Evolutionary conservation across 208 protist species (phyloP).

Genomic region (Acanthamoeba sp.): DNA sequence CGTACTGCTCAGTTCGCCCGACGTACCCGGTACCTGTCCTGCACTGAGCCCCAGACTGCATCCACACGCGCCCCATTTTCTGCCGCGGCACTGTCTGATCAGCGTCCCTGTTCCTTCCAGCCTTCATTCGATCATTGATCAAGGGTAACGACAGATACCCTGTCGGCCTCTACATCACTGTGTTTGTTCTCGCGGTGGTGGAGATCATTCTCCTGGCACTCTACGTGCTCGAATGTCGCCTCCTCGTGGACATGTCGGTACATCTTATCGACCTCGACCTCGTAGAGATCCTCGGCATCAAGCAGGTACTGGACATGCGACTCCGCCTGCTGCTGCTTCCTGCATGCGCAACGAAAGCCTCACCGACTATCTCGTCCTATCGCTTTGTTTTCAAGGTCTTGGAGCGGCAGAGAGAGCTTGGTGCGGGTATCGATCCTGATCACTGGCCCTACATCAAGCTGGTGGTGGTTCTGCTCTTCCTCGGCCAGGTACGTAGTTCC

Average conservation of each 20-base stretch:
- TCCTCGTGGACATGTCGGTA: constrained; percentile 68
- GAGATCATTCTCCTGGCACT: constrained; percentile 64
- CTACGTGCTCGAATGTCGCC: constrained; percentile 48
- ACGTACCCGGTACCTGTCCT: not conserved
- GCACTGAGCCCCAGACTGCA: not conserved
- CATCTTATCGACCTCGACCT: constrained; percentile 63
- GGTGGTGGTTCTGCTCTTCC: constrained; percentile 36
- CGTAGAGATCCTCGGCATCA: constrained; percentile 52
- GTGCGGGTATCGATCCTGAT: not conserved
- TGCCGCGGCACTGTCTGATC: too few species aligned
- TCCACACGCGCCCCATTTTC: not conserved
- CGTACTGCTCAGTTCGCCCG: not conserved
- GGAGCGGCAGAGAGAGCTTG: constrained; percentile 35
- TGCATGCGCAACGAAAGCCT: not conserved
- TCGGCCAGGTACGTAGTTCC: not conserved
- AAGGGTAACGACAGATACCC: not conserved
- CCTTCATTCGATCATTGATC: not conserved
- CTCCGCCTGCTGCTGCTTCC: not conserved
- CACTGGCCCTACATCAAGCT: constrained; percentile 62
- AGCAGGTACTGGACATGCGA: not conserved
- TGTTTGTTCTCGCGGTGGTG: not conserved
- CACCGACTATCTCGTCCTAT: not conserved
- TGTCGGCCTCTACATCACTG: not conserved
- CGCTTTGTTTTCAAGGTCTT: not conserved
- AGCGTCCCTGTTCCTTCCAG: too few species aligned